phyloP scores from a whole-genome alignment of 2,329 filamentous ascomycete species.

The Zymoseptoria pseudotritici region DNA sequence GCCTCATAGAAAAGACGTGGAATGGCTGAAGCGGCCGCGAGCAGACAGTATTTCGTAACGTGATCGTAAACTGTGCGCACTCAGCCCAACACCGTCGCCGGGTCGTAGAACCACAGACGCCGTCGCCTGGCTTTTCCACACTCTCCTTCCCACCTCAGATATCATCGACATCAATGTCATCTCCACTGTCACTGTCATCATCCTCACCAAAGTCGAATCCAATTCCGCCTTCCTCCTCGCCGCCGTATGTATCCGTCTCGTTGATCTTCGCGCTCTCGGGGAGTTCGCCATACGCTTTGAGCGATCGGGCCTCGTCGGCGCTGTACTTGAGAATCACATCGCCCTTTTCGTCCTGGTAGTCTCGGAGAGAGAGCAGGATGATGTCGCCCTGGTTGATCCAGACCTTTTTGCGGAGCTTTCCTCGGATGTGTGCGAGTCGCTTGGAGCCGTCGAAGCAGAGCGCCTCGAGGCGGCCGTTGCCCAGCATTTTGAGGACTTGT shows the following conservation, averaged over 20 bases:
- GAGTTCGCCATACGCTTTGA: slow-evolving; percentile 96
- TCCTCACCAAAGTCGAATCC: slow-evolving; percentile 99
- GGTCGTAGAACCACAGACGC: no score
- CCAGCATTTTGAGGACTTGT: slow-evolving; percentile 90
- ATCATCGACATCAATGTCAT: slow-evolving; percentile 91
- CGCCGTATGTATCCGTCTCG: slow-evolving; percentile 91
- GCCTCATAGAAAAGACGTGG: background rate
- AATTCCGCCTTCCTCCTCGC: slow-evolving; percentile 88
- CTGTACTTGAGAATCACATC: slow-evolving; percentile 94
- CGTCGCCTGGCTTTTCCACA: background rate
- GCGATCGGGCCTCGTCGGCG: slow-evolving; percentile 84
- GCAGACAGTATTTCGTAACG: background rate
- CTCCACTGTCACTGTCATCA: slow-evolving; percentile 52
- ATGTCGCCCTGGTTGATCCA: slow-evolving; percentile 99
- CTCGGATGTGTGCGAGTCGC: slow-evolving; percentile 76
- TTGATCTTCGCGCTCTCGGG: slow-evolving; percentile 99
- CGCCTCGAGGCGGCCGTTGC: slow-evolving; percentile 87
- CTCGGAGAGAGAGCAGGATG: slow-evolving; percentile 77
- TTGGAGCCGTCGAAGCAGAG: slow-evolving; percentile 92
- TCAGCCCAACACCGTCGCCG: no score
- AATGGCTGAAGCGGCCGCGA: background rate
- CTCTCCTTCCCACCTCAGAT: slow-evolving; percentile 50
- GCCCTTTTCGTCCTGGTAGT: slow-evolving; percentile 91
- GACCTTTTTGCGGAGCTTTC: slow-evolving; percentile 99
- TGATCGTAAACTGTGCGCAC: background rate